phyloP scores from a whole-genome alignment of 257 asterid species.

The Solanum pinnatisectum region DNA sequence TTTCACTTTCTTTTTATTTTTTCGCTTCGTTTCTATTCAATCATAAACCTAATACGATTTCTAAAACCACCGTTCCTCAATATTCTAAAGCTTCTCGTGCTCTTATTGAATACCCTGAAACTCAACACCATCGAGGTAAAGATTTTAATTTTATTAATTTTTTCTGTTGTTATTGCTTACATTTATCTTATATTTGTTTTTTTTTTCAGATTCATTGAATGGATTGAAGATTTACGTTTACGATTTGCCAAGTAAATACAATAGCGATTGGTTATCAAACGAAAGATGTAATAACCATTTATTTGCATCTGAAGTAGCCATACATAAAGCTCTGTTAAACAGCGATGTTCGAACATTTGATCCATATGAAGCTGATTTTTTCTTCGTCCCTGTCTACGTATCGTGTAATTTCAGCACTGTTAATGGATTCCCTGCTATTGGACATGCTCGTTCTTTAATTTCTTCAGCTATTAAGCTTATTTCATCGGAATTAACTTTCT shows the following conservation, averaged over 20 bases:
- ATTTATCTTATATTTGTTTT: neutral
- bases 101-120: constrained; percentile 30
- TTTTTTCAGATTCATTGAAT: constrained; percentile 18
- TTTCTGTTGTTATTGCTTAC: neutral
- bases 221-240: constrained; percentile 55
- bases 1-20: constrained; percentile 48
- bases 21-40: constrained; percentile 50
- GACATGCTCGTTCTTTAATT: constrained; percentile 71
- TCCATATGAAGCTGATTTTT: constrained; percentile 65
- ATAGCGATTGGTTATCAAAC: constrained; percentile 52
- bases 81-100: constrained; percentile 51
- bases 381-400: constrained; percentile 87
- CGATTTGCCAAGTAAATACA: constrained; percentile 64
- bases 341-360: constrained; percentile 52
- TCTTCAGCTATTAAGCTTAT: constrained; percentile 38
- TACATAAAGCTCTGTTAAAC: constrained; percentile 44
- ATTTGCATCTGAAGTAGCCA: constrained; percentile 88
- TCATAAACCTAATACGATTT: constrained; percentile 16
- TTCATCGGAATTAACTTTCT: constrained; percentile 49
- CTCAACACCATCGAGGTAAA: constrained; percentile 1
- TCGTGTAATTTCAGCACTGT: constrained; percentile 83
- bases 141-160: neutral
- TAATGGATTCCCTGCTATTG: constrained; percentile 90
- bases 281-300: constrained; percentile 63
- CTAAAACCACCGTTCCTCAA: constrained; percentile 33